These are phyloP conservation scores for Apiotrichum akiyoshidainum DNA, from an alignment of 1,284 basidiomycete species.

Conservation along the genomic window DNA sequence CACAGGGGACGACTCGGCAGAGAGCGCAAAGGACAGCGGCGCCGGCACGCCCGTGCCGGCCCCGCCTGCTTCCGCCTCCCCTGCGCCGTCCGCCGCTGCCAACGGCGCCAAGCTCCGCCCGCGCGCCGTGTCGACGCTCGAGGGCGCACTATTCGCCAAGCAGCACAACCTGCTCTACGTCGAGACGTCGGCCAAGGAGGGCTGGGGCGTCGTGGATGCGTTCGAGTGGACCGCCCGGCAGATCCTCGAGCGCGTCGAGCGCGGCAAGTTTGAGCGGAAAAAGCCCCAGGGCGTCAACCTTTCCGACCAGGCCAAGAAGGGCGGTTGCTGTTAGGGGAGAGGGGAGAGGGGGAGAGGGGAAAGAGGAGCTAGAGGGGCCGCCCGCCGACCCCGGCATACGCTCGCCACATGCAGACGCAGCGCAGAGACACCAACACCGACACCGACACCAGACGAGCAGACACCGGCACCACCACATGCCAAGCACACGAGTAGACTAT, in stretches of 20 bases:
- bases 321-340: conserved; percentile 14
- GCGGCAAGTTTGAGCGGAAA: conserved; percentile 30
- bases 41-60: neutral
- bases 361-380: too few relatives aligned
- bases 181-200: conserved; percentile 47
- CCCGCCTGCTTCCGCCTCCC: too few relatives aligned
- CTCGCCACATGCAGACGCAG: neutral
- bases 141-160: conserved; percentile 42
- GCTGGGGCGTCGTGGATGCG: conserved; percentile 45
- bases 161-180: conserved; percentile 44
- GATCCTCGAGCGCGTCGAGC: conserved; percentile 34
- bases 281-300: conserved; percentile 15
- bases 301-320: conserved; percentile 5
- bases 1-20: neutral
- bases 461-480: too few relatives aligned
- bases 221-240: conserved; percentile 48
- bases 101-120: conserved; percentile 15
- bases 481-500: neutral
- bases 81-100: too few relatives aligned
- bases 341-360: too few relatives aligned
- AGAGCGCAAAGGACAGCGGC: neutral
- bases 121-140: conserved; percentile 31
- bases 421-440: neutral
- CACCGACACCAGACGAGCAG: too few relatives aligned
- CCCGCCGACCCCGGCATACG: neutral